Evolutionary conservation across 164 flowering plant species (phyloP).

Genomic region (Hamamelis virginiana): DNA sequence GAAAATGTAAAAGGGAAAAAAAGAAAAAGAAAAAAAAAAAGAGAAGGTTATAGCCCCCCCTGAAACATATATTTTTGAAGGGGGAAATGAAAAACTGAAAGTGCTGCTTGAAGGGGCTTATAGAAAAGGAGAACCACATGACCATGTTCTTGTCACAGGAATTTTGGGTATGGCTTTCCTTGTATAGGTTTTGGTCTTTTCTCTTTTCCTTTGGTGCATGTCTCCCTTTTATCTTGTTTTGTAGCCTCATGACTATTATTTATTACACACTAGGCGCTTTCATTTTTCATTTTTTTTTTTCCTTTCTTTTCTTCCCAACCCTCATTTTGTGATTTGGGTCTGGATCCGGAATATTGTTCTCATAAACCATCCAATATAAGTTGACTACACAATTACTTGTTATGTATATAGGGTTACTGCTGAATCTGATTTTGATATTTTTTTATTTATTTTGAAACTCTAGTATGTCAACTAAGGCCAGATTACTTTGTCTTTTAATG

Average conservation of each 20-base stretch:
- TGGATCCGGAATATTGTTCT: neutral
- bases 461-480: too few relatives aligned
- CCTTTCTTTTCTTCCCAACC: neutral
- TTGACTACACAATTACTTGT: too few relatives aligned
- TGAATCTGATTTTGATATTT: too few relatives aligned
- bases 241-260: neutral
- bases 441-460: too few relatives aligned
- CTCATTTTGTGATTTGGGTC: constrained; percentile 3
- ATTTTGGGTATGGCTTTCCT: neutral
- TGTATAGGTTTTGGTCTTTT: constrained; percentile 2
- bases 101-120: neutral
- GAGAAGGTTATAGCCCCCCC: neutral
- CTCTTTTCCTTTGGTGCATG: neutral
- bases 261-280: too few relatives aligned
- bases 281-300: neutral
- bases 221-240: neutral
- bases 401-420: too few relatives aligned
- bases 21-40: too few relatives aligned
- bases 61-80: neutral
- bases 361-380: too few relatives aligned
- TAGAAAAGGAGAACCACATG: neutral
- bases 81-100: neutral
- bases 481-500: too few relatives aligned
- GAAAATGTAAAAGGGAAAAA: too few relatives aligned
- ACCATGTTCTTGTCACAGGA: neutral